Conservation (phyloP, 2,329 filamentous ascomycete species). For the Aphanocladium album region DNA sequence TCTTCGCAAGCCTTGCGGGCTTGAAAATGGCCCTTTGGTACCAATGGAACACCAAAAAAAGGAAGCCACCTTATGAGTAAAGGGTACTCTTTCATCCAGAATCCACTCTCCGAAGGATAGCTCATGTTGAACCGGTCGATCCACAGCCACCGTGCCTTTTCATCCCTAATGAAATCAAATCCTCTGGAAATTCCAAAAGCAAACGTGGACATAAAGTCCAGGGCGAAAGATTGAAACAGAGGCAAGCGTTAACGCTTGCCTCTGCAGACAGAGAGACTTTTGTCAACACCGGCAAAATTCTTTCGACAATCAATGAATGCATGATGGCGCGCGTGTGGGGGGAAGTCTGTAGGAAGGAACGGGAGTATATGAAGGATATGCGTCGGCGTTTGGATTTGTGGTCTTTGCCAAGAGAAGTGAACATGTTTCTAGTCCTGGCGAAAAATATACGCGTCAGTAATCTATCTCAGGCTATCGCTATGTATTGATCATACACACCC, state of each 20-base stretch:
- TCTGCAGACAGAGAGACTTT: not conserved
- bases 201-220: not conserved
- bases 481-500: not conserved
- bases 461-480: not conserved
- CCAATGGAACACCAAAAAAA: not conserved
- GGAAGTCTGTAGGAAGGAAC: not conserved
- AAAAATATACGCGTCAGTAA: not conserved
- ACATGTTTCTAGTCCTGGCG: not conserved
- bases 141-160: not conserved
- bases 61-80: not conserved
- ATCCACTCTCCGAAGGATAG: not conserved
- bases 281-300: not conserved
- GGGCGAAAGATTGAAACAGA: not conserved
- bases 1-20: not conserved
- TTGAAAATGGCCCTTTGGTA: not conserved
- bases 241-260: not conserved
- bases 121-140: not conserved
- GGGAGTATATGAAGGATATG: not conserved
- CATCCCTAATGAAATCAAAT: not conserved
- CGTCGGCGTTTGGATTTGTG: not conserved
- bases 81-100: not conserved
- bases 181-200: not conserved
- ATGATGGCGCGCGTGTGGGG: not conserved
- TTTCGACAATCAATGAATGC: not conserved
- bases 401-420: not conserved